Percentiles rank a stretch among this genome's conserved stretches.
phyloP scores from a whole-genome alignment of 1,284 basidiomycete genomes.

The Termitomyces sp. region DNA sequence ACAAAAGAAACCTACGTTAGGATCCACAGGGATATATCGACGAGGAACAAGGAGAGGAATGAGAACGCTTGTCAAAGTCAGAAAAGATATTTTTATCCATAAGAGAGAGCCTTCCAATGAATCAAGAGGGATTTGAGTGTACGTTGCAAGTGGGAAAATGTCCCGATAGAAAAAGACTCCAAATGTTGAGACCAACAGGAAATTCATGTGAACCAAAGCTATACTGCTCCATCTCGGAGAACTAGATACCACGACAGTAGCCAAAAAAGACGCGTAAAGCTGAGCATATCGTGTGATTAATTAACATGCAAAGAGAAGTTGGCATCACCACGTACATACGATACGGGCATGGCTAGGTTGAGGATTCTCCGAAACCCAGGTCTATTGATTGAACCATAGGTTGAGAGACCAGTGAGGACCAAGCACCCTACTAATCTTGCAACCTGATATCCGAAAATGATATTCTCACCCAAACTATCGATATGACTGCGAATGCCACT shows the following conservation, averaged over 20 bases:
- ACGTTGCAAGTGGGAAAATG: conserved; percentile 57
- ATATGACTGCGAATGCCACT: conserved; percentile 16
- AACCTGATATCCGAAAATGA: conserved; percentile 29
- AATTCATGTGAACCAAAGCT: conserved; percentile 26
- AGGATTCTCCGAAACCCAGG: conserved; percentile 18
- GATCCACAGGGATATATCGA: conserved; percentile 38
- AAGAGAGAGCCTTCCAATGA: conserved; percentile 27
- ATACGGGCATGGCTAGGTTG: conserved; percentile 27
- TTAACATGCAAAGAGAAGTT: neutral
- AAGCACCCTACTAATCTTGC: conserved; percentile 32
- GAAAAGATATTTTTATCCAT: conserved; percentile 32
- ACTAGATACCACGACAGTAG: conserved; percentile 25
- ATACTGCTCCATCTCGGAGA: conserved; percentile 25
- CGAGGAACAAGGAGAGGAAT: conserved; percentile 38
- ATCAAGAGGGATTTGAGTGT: conserved; percentile 28
- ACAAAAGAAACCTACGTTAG: conserved; percentile 29
- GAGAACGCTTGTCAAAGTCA: conserved; percentile 28
- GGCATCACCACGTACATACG: conserved; percentile 26
- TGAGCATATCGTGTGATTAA: conserved; percentile 5
- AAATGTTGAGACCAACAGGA: conserved; percentile 32
- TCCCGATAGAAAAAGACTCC: conserved; percentile 57
- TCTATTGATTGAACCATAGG: conserved; percentile 17
- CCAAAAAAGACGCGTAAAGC: conserved; percentile 28
- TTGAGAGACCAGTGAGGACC: conserved; percentile 31
- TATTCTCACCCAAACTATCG: conserved; percentile 19